Evolutionary conservation across 208 protist species (phyloP).

Genomic region (Leishmania tarentolae): DNA sequence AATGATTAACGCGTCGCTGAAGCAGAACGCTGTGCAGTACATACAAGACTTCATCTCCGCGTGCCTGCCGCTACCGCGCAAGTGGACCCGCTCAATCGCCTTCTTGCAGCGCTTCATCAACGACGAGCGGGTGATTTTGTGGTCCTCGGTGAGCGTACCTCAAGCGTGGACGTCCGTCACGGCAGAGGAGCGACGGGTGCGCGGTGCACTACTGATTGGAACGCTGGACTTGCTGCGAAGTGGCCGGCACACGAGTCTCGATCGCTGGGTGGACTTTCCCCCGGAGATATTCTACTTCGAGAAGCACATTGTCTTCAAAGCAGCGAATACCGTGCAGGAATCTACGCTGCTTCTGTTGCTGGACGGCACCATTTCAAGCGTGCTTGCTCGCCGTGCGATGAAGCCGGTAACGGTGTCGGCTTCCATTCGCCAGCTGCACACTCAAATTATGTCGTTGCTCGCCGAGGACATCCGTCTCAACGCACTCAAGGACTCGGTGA

Average conservation of each 20-base stretch:
- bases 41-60: constrained; percentile 70
- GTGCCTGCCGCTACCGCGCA: constrained; percentile 51
- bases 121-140: constrained; percentile 37
- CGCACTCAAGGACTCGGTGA: constrained; percentile 61
- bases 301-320: constrained; percentile 70
- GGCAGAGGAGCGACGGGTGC: constrained; percentile 53
- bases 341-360: constrained; percentile 67
- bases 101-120: constrained; percentile 62
- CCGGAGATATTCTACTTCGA: constrained; percentile 84
- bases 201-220: constrained; percentile 60
- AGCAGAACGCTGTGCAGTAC: constrained; percentile 64
- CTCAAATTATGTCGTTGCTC: constrained; percentile 54
- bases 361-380: constrained; percentile 67
- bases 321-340: constrained; percentile 84
- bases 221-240: constrained; percentile 65
- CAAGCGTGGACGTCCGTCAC: constrained; percentile 42
- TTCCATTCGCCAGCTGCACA: constrained; percentile 56
- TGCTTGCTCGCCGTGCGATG: constrained; percentile 53
- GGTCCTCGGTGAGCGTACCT: constrained; percentile 35
- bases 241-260: constrained; percentile 37
- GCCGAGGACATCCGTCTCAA: constrained; percentile 56
- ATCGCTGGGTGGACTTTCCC: constrained; percentile 76
- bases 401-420: constrained; percentile 38
- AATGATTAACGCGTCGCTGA: constrained; percentile 56
- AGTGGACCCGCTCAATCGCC: constrained; percentile 63